Evolutionary conservation across 2,329 filamentous ascomycete species (phyloP).

Genomic region (Sporothrix globosa): DNA sequence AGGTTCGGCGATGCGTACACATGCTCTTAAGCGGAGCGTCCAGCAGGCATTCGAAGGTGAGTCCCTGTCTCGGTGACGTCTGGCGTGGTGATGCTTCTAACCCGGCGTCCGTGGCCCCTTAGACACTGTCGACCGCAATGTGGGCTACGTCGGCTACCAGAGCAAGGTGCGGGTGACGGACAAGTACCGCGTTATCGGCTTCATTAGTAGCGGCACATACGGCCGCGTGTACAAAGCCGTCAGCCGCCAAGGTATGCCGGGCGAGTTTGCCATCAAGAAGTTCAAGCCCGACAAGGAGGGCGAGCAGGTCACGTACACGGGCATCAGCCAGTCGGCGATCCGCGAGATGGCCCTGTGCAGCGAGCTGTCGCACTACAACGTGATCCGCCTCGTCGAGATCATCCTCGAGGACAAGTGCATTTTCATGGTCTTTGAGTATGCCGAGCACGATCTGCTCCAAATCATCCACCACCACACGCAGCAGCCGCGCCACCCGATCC

Average conservation of each 20-base stretch:
- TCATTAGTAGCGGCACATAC: constrained; percentile 98
- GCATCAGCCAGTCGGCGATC: constrained; percentile 95
- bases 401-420: constrained; percentile 99
- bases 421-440: constrained; percentile 99
- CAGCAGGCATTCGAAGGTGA: constrained; percentile 65
- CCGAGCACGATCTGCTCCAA: constrained; percentile 94
- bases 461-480: constrained; percentile 98
- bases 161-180: constrained; percentile 88
- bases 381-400: constrained; percentile 90
- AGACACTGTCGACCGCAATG: constrained; percentile 59
- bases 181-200: constrained; percentile 93
- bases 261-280: constrained; percentile 98
- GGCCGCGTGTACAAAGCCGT: constrained; percentile 96
- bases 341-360: constrained; percentile 97
- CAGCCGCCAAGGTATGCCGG: constrained; percentile 70
- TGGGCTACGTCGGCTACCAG: constrained; percentile 58
- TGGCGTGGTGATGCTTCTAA: neutral
- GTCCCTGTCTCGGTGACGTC: constrained; percentile 34
- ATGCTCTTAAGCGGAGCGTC: constrained; percentile 60
- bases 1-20: constrained; percentile 49
- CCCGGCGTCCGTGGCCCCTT: no score
- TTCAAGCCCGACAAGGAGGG: constrained; percentile 99
- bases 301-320: constrained; percentile 90
- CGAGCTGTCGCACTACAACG: constrained; percentile 84
- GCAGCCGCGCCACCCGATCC: constrained; percentile 83